These are phyloP conservation scores for Trichomonas gallinae DNA, from an alignment of 208 protist species.

Conservation along the genomic window DNA sequence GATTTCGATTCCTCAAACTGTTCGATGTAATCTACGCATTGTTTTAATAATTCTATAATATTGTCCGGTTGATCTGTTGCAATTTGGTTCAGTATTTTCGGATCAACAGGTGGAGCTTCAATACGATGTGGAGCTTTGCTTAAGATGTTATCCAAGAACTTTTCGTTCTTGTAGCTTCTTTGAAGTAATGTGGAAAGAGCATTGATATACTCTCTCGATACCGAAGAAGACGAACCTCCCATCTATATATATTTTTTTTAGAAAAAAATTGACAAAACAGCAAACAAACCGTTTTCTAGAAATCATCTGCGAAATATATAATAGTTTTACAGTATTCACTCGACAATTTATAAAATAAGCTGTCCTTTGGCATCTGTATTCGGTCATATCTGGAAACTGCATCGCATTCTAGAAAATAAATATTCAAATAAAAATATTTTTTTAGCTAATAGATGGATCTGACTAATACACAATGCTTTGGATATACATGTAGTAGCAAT, in stretches of 20 bases:
- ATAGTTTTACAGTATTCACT: too few relatives aligned
- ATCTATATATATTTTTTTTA: background rate
- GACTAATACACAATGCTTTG: too few relatives aligned
- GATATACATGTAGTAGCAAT: too few relatives aligned
- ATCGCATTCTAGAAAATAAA: too few relatives aligned
- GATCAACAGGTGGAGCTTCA: background rate
- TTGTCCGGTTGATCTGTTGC: background rate
- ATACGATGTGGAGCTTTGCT: background rate
- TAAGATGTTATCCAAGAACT: background rate
- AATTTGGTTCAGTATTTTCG: background rate
- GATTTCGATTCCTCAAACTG: background rate
- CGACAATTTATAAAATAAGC: too few relatives aligned
- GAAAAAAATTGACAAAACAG: background rate
- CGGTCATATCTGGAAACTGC: too few relatives aligned
- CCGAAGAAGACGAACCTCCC: background rate
- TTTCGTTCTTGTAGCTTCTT: background rate
- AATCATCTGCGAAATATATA: too few relatives aligned
- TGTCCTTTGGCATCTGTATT: too few relatives aligned
- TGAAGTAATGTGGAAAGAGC: background rate
- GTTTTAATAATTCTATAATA: background rate
- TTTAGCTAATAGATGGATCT: too few relatives aligned
- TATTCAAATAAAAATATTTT: too few relatives aligned
- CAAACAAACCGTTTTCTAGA: background rate
- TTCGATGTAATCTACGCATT: background rate
- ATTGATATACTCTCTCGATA: background rate